Base-by-base conservation (phyloP, 2,329 filamentous ascomycete species). In the Karstenula rhodostoma region DNA sequence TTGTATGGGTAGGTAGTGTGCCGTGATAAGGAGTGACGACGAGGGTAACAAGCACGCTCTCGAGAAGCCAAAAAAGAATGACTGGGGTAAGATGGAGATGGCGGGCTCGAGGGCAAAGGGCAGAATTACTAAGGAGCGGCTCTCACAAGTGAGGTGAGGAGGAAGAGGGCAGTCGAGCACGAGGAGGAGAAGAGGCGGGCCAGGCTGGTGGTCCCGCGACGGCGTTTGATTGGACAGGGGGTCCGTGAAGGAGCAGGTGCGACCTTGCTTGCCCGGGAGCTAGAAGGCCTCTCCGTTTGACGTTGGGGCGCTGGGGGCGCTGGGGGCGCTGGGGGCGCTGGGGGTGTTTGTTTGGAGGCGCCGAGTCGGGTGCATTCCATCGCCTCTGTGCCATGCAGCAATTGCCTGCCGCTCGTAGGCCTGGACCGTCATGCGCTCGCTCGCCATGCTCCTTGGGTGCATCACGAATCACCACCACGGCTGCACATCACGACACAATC, bases 81-180 rank as follows among this genome's bases (percentile, higher is more conserved):
- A 78, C 76, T 77, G 72, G 70, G 74, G 76, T 77, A 74, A 73
- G 74, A 71, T 69, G 54, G 52, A 68, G 69, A 72, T 64, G 56
- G 60, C 63, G 66, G 63, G 59, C 55, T 43, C 46, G 62, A 54
- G 55, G 51, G 62, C 57, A 64, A 63, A 60, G 62, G 35, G 49
- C 56, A 57, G 67, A 67, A 72, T 67, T 74, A 72, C 62, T 73
- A 72, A 60, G 59, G 73, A 71, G 65, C 67, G 71, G 61, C 72
- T 65, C 68, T 67, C 73, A 71, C 69, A 57, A 65, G 72, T 75
- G 73, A 75, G 73, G 72, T 72, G 68, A 71, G 64, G 70, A 67
- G 52, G 59, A 70, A 64, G 64, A 67, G 68, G 59, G 58, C 5
- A 65, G 66, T 63, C 61, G 69, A 68, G 70, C 66, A 63, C 61